Conservation (phyloP, 2,329 filamentous ascomycete genomes). For the Shiraia sp. region DNA sequence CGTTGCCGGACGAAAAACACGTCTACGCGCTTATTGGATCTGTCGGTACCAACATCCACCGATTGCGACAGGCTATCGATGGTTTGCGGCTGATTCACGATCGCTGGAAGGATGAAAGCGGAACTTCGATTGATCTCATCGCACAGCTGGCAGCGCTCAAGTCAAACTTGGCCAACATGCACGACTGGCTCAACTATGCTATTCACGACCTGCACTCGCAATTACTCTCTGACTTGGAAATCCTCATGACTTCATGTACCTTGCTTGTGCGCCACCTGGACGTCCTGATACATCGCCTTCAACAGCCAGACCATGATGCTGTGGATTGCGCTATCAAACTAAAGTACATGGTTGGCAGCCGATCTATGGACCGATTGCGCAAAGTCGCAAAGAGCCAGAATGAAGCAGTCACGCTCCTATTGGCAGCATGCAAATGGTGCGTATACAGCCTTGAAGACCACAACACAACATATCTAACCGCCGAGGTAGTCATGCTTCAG, state of each 20-base stretch:
- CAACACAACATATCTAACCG: constrained; percentile 18
- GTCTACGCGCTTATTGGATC: constrained; percentile 33
- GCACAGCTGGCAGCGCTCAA: constrained; percentile 41
- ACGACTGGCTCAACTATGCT: constrained; percentile 41
- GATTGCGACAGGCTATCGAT: constrained; percentile 38
- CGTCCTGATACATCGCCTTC: constrained; percentile 26
- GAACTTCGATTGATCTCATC: constrained; percentile 41
- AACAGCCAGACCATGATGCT: constrained; percentile 36
- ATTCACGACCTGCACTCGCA: constrained; percentile 41
- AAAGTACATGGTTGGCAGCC: constrained; percentile 34
- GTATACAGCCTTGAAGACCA: neutral
- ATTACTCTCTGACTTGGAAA: constrained; percentile 37
- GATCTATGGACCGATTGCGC: constrained; percentile 37
- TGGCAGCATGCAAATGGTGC: constrained; percentile 40
- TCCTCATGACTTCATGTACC: constrained; percentile 37
- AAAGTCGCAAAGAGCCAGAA: constrained; percentile 39
- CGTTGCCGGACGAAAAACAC: constrained; percentile 32
- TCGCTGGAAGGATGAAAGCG: constrained; percentile 35
- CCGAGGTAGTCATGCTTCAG: constrained; percentile 33
- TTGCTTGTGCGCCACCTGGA: constrained; percentile 37
- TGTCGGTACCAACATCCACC: constrained; percentile 34
- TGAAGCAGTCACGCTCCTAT: constrained; percentile 36
- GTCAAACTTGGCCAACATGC: constrained; percentile 38
- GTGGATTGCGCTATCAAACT: constrained; percentile 38
- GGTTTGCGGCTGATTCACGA: constrained; percentile 41